Base-by-base conservation (phyloP, 116 monocot genomes). In the Thalassia testudinum region DNA sequence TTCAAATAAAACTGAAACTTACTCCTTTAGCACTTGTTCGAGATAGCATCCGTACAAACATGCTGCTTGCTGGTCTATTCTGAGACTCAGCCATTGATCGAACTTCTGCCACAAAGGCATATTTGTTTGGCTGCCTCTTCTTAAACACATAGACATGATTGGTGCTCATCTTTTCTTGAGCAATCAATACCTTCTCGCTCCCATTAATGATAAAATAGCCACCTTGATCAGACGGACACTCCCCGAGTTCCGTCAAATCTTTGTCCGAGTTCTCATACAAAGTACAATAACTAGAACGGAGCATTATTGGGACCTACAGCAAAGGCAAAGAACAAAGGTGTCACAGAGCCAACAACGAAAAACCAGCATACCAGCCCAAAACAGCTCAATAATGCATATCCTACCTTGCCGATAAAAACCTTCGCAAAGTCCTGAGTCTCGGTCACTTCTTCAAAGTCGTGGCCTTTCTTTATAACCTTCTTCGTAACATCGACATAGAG, bases 141-240 rank as follows among this genome's bases (percentile, higher is more conserved):
- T 91, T 99, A 26, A 90, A 99, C 11, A 91, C 86, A 62, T 90
- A 99, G 34, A 99, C 99, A 76, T 83, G 91, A 67, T 91, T 99
- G 27, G 91, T 99, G 66, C 99, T 91, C 86, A 99, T 91, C 70
- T 91, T 99, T 57, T 99, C 91, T 60, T 99, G 91, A 23, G 91
- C 99, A 72, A 99, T 99, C 57, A 99, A 27, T 57, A 99, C 99
- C 60, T 99, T 99, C 67, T 91, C 99, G 57, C 91, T 90, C 25
- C 99, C 99, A 75, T 99, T 99, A 52, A 99, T 86, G 7, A 99
- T 73, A 48, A 99, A 99, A 51, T 99, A 99, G 26, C 99, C 99
- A 37, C 91, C 99, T 75, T 91, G 91, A 44, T 99, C 90, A 68
- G 86, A 91, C 21, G 99, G 86, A 50, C 91, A 99, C 59, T 99